Base-by-base conservation (phyloP, 208 protist genomes). In the Crithidia expoeki region DNA sequence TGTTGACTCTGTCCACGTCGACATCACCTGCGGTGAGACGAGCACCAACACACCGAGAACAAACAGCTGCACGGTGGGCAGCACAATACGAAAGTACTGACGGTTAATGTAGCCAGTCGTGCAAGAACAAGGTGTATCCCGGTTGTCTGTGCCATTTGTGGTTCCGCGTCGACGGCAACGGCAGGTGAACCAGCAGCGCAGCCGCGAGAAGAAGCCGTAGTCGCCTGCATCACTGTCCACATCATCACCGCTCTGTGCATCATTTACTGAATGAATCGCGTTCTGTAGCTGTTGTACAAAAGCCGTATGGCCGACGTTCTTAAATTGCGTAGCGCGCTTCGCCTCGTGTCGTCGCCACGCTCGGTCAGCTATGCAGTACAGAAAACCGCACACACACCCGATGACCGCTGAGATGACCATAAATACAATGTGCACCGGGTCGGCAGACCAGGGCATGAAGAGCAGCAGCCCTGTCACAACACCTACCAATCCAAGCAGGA, bases 401-500 rank as follows among this genome's bases (percentile, higher is more conserved):
- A 90, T 42, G 14, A 83, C 60, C 10, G 73, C 62, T 16, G 79
- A 80, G 6, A 89, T 27, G 4, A 82, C 74, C 33, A 94, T 86
- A 36, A 96, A 83, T 1, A 84, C 44, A 53, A 96, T 84, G 25
- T 94, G 91, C 32, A 86, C 61, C 2, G 76, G 42, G 59, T 86
- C 88, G 2, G 58, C 32, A 1, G 85, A 90, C 80, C 83, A 94
- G 9, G 92, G 92, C 28, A 94, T 67, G 53, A 89, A 96, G 42
- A 89, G 79, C 60, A 94, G 84, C 21, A 90, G 17, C 11, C 77
- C 85, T 14, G 77, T 84, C 11, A 90, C 52, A 5, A 90, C 28
- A 16, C 85, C 90, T 3, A 83, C 66, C 14, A 83, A 40, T 14
- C 23, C 57, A 38, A 80, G 27, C 46, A 77, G 25, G 51, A 47